Evolutionary conservation across 768 basidiomycete species (phyloP).

Genomic region (Phlebiopsis gigantea): DNA sequence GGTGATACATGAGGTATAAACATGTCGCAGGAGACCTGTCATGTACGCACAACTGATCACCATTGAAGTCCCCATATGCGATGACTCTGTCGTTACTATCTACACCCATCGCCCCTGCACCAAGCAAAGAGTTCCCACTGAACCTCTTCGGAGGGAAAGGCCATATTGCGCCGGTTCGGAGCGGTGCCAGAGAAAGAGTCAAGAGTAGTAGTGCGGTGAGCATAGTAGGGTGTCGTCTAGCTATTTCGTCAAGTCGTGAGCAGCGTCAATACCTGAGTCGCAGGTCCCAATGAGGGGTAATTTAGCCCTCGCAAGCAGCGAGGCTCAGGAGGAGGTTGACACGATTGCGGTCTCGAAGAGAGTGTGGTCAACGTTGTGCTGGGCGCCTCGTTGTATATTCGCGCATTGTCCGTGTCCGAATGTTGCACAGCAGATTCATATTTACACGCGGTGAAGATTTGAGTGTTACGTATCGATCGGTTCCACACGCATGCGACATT

Average conservation of each 20-base stretch:
- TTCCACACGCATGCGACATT: not conserved
- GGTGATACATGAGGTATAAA: not conserved
- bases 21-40: not conserved
- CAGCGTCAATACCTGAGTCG: no score
- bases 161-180: conserved; percentile 42
- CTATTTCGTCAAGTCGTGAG: not conserved
- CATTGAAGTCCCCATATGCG: conserved; percentile 94
- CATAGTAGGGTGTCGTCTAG: not conserved
- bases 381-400: no score
- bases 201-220: not conserved
- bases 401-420: no score
- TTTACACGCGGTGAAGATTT: no score
- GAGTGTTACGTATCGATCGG: no score
- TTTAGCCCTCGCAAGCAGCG: no score
- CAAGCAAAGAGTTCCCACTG: conserved; percentile 71
- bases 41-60: conserved; percentile 81
- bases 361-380: no score
- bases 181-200: not conserved
- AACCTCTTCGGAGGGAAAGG: conserved; percentile 87
- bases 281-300: no score
- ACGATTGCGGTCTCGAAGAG: no score
- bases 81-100: conserved; percentile 66
- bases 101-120: conserved; percentile 77
- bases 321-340: no score
- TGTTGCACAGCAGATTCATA: no score